Evolutionary conservation across 495 filamentous ascomycete species (phyloP).

Genomic region (Penicillium dipodomyicola): DNA sequence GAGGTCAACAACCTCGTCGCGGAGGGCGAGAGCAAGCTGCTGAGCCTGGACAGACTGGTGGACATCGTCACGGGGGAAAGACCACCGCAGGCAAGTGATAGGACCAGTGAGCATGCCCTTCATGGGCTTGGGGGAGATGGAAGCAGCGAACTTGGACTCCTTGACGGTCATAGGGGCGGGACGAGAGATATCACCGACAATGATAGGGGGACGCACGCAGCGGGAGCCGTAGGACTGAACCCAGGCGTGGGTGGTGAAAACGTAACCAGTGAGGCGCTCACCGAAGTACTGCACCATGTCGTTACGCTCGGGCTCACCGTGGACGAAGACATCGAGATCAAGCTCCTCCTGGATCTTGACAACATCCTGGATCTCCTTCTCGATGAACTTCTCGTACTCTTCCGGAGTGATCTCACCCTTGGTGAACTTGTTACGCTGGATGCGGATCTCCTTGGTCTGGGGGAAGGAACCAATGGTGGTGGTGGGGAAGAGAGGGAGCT

Average conservation of each 20-base stretch:
- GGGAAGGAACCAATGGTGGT: conserved; percentile 99
- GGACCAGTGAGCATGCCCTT: conserved; percentile 99
- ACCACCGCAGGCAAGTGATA: conserved; percentile 98
- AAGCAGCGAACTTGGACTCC: conserved; percentile 97
- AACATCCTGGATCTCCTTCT: conserved; percentile 91
- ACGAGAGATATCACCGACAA: conserved; percentile 96
- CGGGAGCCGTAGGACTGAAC: conserved; percentile 97
- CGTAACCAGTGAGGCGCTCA: conserved; percentile 93
- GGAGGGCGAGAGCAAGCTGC: conserved; percentile 96
- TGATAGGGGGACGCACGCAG: conserved; percentile 95
- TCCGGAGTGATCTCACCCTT: conserved; percentile 91
- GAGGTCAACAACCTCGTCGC: conserved; percentile 96
- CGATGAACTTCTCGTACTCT: conserved; percentile 96
- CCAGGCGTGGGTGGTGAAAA: conserved; percentile 98
- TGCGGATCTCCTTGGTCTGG: conserved; percentile 96
- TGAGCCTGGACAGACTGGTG: conserved; percentile 98
- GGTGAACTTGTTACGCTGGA: conserved; percentile 94
- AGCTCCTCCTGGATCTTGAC: conserved; percentile 98
- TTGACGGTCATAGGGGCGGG: conserved; percentile 98
- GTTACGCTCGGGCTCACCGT: conserved; percentile 98
- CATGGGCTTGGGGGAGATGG: conserved; percentile 96
- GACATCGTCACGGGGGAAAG: conserved; percentile 98
- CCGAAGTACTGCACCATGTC: conserved; percentile 99
- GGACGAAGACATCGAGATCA: conserved; percentile 91
- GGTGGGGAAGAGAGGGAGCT: conserved; percentile 94